Evolutionary conservation across 306 rosid species (phyloP).

Genomic region (Sicyos edulis): DNA sequence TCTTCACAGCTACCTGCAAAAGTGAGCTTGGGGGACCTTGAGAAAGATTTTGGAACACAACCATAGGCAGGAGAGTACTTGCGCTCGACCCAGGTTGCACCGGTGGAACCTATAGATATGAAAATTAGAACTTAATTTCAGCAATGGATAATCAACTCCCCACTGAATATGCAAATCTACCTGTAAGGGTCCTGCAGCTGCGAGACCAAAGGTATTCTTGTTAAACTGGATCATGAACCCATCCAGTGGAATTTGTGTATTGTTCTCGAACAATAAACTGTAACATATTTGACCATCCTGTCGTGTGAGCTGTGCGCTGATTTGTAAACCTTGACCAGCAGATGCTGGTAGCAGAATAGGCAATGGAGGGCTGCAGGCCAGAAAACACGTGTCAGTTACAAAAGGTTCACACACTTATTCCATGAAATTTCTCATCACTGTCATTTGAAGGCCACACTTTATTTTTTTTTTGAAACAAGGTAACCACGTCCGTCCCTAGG

Average conservation of each 20-base stretch:
- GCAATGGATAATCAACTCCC: neutral
- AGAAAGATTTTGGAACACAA: conserved; percentile 78
- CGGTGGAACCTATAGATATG: conserved; percentile 56
- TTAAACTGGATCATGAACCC: conserved; percentile 99
- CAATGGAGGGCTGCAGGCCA: conserved; percentile 68
- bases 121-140: conserved; percentile 16
- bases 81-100: conserved; percentile 74
- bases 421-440: neutral
- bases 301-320: conserved; percentile 80
- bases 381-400: conserved; percentile 21
- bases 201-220: conserved; percentile 93
- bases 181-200: conserved; percentile 88
- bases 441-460: no score
- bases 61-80: conserved; percentile 79
- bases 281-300: conserved; percentile 81
- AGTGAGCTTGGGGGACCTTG: conserved; percentile 96
- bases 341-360: conserved; percentile 71
- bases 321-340: conserved; percentile 90
- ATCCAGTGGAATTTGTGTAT: conserved; percentile 68
- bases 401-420: conserved; percentile 7
- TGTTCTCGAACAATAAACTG: conserved; percentile 75
- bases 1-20: conserved; percentile 85
- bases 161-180: conserved; percentile 31
- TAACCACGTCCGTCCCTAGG: no score
- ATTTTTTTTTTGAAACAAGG: no score